phyloP scores from a whole-genome alignment of 257 asterid species.

The Solanum piurae region DNA sequence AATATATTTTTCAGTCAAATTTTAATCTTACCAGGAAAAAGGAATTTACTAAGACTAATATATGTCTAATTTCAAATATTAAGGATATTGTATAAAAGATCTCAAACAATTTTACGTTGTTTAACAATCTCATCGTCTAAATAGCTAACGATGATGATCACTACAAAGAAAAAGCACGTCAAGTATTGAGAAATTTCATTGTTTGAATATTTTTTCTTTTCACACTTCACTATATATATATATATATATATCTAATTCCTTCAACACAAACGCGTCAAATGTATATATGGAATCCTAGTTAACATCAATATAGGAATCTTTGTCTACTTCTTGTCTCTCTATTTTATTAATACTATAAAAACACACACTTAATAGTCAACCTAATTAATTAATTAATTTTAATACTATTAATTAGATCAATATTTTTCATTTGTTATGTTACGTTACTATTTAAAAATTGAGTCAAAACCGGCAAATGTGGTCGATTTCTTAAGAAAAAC shows the following conservation, averaged over 20 bases:
- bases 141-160: not conserved
- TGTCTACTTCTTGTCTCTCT: not conserved
- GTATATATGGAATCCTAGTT: not conserved
- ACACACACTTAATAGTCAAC: not conserved
- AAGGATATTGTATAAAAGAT: not conserved
- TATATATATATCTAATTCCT: not conserved
- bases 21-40: not conserved
- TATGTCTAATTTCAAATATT: not conserved
- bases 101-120: not conserved
- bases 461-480: not conserved
- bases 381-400: too few relatives aligned
- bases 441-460: too few relatives aligned
- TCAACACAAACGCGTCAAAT: not conserved
- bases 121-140: not conserved
- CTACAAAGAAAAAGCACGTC: not conserved
- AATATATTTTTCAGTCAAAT: not conserved
- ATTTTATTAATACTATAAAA: not conserved
- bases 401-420: not conserved
- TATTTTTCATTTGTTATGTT: too few relatives aligned
- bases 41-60: not conserved
- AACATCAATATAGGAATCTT: not conserved
- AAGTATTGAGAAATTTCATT: not conserved
- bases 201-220: not conserved
- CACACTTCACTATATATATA: not conserved
- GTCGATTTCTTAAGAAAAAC: too few relatives aligned